Conservation (phyloP, 2,329 filamentous ascomycete species). For the Penicillium sp. region DNA sequence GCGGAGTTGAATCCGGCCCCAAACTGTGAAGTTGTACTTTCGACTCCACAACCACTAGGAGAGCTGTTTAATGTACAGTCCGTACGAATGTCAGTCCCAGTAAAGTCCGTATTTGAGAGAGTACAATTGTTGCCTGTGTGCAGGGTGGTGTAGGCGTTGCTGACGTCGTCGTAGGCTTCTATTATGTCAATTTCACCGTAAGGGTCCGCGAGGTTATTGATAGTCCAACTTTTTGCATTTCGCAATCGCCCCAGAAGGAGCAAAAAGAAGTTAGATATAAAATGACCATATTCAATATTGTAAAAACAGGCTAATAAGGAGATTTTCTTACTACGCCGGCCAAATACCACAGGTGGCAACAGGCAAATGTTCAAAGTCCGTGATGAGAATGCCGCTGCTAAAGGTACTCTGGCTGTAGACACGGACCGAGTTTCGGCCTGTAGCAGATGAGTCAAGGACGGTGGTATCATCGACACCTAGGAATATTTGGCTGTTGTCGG, state of each 20-base stretch:
- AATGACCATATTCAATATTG: neutral
- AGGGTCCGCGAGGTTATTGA: slow-evolving; percentile 38
- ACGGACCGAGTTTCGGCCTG: slow-evolving; percentile 44
- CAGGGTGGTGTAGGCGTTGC: slow-evolving; percentile 44
- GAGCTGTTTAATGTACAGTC: slow-evolving; percentile 46
- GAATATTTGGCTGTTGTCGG: slow-evolving; percentile 37
- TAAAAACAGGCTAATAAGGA: neutral
- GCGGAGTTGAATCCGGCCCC: slow-evolving; percentile 52
- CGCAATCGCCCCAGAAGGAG: neutral
- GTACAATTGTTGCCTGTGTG: slow-evolving; percentile 46
- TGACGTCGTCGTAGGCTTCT: slow-evolving; percentile 48
- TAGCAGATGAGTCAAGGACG: slow-evolving; percentile 35
- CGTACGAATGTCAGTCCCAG: slow-evolving; percentile 46
- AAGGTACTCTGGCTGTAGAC: slow-evolving; percentile 43
- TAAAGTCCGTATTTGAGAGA: slow-evolving; percentile 42
- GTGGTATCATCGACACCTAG: slow-evolving; percentile 44
- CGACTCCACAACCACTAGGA: slow-evolving; percentile 38
- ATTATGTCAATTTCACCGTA: slow-evolving; percentile 50
- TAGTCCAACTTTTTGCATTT: slow-evolving; percentile 30
- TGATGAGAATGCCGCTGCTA: slow-evolving; percentile 44
- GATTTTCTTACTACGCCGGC: slow-evolving; percentile 43
- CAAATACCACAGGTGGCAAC: slow-evolving; percentile 48
- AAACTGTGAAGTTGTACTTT: slow-evolving; percentile 41
- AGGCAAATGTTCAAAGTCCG: slow-evolving; percentile 48
- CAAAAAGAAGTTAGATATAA: neutral